Base-by-base conservation (phyloP, 1,284 basidiomycete species). In the Tilletia setariae region DNA sequence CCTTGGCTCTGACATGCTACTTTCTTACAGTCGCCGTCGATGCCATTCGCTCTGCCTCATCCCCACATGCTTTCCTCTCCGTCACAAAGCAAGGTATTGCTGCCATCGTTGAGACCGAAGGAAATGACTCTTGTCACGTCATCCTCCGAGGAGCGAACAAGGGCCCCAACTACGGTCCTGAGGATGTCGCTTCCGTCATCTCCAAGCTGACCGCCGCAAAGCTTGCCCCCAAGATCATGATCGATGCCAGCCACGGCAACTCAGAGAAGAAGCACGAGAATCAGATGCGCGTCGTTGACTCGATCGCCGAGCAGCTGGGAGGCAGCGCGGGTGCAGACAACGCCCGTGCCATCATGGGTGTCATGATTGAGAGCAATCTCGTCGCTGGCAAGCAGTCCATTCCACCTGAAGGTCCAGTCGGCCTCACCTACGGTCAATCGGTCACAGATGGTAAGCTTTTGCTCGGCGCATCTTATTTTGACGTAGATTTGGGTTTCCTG, bases 11-110 rank as follows among this genome's bases (percentile, higher is more conserved):
- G 30, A 19, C 13, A 30, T 53, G 21, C 32, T 6, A 11, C 30
- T 35, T 30, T 35, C 35, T 16, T 35, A 13, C 30, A 11, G 77
- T 82, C 43, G 94, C 95, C 2, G 90, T 98, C 67, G 95, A 99
- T 84, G 95, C 96, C 16, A 98, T 98, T 91, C 89, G 91, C 73
- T 90, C 93, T 0, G 89, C 93, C 13, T 90, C 90, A 6, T 90
- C 93, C 82, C 91, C 93, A 21, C 95, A 98, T 84, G 91, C 91
- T 67, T 99, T 99, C 87, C 92, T 99, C 88, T 94, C 94, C 79
- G 94, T 99, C 72, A 97, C 94, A 65, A 91, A 92, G 80, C 91
- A 95, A 72, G 94, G 92, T 72, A 81, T 83, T 49, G 77, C 77
- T 1, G 82, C 81, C 43, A 83, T 83, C 56, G 80, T 83, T 25